A percentile compares a stretch with the other conserved stretches of the same genome.
Conservation (phyloP, 2,329 filamentous ascomycete species). For the Thermomyces lanuginosus region DNA sequence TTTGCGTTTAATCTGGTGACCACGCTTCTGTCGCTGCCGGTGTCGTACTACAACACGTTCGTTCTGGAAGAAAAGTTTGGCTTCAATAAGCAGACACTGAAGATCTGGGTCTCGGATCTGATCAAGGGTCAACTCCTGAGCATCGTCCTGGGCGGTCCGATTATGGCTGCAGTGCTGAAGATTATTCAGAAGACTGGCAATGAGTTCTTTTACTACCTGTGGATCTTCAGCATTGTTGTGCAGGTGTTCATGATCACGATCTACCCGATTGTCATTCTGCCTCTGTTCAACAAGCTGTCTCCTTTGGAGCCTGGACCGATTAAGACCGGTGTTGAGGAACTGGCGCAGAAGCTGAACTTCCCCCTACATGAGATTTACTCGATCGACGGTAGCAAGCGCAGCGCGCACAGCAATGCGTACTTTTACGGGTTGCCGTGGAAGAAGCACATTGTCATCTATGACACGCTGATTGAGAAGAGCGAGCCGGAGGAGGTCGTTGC, state of each 20-base stretch:
- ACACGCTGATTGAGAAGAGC: constrained; percentile 92
- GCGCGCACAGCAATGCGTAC: constrained; percentile 78
- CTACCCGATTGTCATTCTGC: constrained; percentile 85
- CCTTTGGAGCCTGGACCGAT: constrained; percentile 74
- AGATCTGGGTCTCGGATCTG: constrained; percentile 76
- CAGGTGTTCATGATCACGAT: constrained; percentile 93
- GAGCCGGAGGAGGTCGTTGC: constrained; percentile 83
- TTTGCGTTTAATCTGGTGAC: constrained; percentile 72
- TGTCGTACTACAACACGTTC: constrained; percentile 83
- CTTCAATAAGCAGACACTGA: constrained; percentile 94
- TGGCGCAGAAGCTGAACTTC: constrained; percentile 74
- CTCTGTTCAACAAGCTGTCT: constrained; percentile 95
- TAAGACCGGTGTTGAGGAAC: constrained; percentile 71
- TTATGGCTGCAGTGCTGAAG: constrained; percentile 79
- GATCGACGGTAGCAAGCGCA: constrained; percentile 81
- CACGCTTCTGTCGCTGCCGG: constrained; percentile 61
- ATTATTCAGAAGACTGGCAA: constrained; percentile 91
- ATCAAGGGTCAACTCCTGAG: constrained; percentile 77
- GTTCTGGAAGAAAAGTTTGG: constrained; percentile 93
- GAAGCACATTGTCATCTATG: constrained; percentile 99
- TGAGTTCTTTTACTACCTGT: constrained; percentile 95
- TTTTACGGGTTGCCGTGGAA: constrained; percentile 98
- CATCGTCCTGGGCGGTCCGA: constrained; percentile 64
- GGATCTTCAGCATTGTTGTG: constrained; percentile 75
- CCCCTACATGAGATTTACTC: constrained; percentile 85